Percentiles rank a stretch among this genome's conserved stretches.
Conservation (phyloP, 345 rosid species). For the Diplotaxis tenuifolia region DNA sequence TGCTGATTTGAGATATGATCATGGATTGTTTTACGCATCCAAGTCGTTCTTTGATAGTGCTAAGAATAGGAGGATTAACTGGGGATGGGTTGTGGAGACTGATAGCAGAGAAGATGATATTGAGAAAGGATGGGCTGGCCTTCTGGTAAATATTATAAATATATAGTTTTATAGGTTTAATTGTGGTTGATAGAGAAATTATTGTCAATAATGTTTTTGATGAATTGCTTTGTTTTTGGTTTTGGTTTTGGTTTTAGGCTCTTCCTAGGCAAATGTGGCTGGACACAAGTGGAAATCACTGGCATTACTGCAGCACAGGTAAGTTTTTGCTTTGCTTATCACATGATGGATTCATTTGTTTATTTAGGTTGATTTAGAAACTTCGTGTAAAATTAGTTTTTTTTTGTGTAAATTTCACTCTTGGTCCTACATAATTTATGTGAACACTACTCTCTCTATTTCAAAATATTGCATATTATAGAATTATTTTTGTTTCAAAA, state of each 20-base stretch:
- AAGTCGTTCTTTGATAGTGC: slow-evolving; percentile 59
- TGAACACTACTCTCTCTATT: neutral
- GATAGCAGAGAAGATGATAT: slow-evolving; percentile 51
- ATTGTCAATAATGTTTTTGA: neutral
- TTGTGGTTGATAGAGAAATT: neutral
- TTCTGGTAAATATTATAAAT: slow-evolving; percentile 42
- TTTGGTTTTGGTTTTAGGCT: neutral
- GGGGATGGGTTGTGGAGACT: slow-evolving; percentile 65
- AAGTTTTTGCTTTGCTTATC: neutral
- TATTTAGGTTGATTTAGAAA: neutral
- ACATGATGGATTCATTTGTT: neutral
- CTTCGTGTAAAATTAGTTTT: neutral
- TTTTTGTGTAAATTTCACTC: neutral
- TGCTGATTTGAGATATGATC: slow-evolving; percentile 56
- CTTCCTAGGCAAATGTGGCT: neutral
- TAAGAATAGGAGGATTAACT: slow-evolving; percentile 57
- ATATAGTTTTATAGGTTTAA: neutral
- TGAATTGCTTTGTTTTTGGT: no score
- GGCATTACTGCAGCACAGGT: slow-evolving; percentile 44
- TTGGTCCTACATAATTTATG: neutral
- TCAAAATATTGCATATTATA: no score
- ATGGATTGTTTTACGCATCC: slow-evolving; percentile 67
- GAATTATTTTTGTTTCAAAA: no score
- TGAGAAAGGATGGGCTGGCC: slow-evolving; percentile 68
- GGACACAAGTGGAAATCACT: slow-evolving; percentile 42